Conservation (phyloP, 139 green algal genomes). For the Chlorella vulgaris region DNA sequence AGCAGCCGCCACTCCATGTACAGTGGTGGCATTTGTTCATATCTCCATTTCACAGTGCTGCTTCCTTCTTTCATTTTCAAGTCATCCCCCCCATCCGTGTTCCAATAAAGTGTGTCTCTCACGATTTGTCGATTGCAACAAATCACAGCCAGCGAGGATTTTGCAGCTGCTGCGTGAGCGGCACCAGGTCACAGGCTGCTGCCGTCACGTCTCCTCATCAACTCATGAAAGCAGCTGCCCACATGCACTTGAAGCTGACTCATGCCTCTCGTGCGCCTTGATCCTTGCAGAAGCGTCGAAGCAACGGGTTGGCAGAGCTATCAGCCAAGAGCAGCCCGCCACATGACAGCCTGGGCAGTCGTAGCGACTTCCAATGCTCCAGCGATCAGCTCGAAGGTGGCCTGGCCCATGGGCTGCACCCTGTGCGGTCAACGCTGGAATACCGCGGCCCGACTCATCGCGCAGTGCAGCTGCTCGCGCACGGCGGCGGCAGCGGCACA, state of each 20-base stretch:
- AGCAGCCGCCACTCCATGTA: no score
- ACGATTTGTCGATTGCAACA: no score
- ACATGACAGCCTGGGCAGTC: not conserved
- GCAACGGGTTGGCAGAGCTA: not conserved
- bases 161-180: no score
- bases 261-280: not conserved
- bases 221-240: not conserved
- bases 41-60: not conserved
- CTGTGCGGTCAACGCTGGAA: not conserved
- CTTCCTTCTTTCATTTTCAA: not conserved
- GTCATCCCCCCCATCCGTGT: not conserved
- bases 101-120: no score
- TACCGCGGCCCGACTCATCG: not conserved
- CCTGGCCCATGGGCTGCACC: not conserved
- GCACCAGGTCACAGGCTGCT: no score
- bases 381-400: not conserved
- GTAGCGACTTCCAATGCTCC: not conserved
- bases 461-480: not conserved
- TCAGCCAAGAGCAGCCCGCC: not conserved
- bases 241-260: no score
- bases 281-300: constrained; percentile 12
- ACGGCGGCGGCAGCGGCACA: not conserved
- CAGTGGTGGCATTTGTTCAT: no score
- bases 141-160: no score
- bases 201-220: no score